Base-by-base conservation (phyloP, 345 rosid genomes). In the Clarkia xantiana region DNA sequence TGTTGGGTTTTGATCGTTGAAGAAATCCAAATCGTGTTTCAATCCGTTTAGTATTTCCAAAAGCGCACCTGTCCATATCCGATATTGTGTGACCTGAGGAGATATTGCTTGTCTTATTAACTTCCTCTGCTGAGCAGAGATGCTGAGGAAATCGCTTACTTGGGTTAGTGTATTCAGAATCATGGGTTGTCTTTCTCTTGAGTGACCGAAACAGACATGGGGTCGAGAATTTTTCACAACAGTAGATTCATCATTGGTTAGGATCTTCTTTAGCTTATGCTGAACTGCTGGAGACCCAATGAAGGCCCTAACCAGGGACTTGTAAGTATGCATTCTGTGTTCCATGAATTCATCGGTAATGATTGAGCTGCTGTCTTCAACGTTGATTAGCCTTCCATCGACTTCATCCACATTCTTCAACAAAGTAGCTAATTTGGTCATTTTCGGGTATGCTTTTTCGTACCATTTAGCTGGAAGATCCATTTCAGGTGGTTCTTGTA, bases 51-150 rank as follows among this genome's bases (percentile, higher is more conserved):
- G 52, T 47, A 80, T 46, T 75, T 77, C 80, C 70, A 71, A 64
- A 14, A 82, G 76, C 0, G 78, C 64, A 17, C 83, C 80, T 15
- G 66, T 64, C 90, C 94, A 85, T 59, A 89, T 82, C 54, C 75
- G 76, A 54, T 73, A 65, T 59, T 70, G 76, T 7, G 95, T 82
- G 15, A 89, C 85, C 71, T 76, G 95, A 7, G 82, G 74, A 63
- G 83, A 71, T 9, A 89, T 64, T 0, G 68, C 38, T 42, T 52
- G 25, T 13, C 93, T 73, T 55, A 80, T 91, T 14, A 61, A 49
- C 67, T 88, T 80, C 76, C 79, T 62, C 39, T 80, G 86, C 46
- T 81, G 97, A 1, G 89, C 81, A 11, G 93, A 66, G 48, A 88
- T 62, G 22, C 73, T 67, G 38, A 80, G 84, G 52, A 70, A 58